Evolutionary conservation across 495 filamentous ascomycete species (phyloP).

Genomic region (Podospora pseudopauciseta): DNA sequence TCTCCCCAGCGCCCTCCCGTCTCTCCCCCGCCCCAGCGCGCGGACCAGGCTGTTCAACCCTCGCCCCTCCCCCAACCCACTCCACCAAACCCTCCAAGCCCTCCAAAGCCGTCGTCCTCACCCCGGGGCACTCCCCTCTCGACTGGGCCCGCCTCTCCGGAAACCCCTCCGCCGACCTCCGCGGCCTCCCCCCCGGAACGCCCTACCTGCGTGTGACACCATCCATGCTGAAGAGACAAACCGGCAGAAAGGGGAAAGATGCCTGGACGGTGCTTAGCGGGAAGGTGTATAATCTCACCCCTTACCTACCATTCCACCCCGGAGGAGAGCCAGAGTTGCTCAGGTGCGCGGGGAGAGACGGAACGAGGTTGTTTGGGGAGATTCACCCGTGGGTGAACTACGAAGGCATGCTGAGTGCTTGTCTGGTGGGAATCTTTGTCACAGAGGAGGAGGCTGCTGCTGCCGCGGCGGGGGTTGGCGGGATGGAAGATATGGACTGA

Average conservation of each 20-base stretch:
- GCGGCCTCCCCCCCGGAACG: slow-evolving; percentile 45
- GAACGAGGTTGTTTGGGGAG: slow-evolving; percentile 78
- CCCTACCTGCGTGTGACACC: slow-evolving; percentile 66
- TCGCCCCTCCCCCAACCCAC: slow-evolving; percentile 48
- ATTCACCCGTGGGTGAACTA: slow-evolving; percentile 98
- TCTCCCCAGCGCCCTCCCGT: slow-evolving; percentile 43
- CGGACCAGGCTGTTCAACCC: slow-evolving; percentile 35
- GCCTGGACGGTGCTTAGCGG: slow-evolving; percentile 87
- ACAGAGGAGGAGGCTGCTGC: slow-evolving; percentile 61
- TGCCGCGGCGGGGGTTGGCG: slow-evolving; percentile 43
- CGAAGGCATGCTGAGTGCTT: slow-evolving; percentile 86
- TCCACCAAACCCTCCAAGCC: slow-evolving; percentile 46
- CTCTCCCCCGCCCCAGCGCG: slow-evolving; percentile 31
- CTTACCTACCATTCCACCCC: slow-evolving; percentile 87
- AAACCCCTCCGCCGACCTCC: slow-evolving; percentile 64
- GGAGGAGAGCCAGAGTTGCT: slow-evolving; percentile 86
- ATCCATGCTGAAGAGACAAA: slow-evolving; percentile 66
- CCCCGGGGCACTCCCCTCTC: slow-evolving; percentile 85
- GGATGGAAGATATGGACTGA: slow-evolving; percentile 69
- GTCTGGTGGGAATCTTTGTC: slow-evolving; percentile 81
- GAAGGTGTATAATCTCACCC: slow-evolving; percentile 87
- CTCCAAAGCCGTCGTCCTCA: slow-evolving; percentile 61
- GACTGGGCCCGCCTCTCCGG: slow-evolving; percentile 84
- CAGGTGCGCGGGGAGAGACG: slow-evolving; percentile 73
- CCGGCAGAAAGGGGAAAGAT: slow-evolving; percentile 74